Base-by-base conservation (phyloP, 345 rosid genomes). In the Alliaria petiolata region DNA sequence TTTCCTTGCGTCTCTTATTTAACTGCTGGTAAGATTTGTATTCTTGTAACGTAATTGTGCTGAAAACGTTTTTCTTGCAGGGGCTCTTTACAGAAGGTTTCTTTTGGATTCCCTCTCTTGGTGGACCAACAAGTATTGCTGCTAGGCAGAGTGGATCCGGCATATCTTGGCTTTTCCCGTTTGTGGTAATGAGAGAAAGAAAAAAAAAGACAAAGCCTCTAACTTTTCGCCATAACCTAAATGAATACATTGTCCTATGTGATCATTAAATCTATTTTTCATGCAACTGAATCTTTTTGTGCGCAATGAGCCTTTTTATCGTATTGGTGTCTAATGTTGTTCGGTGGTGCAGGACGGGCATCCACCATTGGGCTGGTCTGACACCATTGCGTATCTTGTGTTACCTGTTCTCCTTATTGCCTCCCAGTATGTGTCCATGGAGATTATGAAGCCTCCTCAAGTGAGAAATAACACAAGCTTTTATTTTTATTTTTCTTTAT, bases 381-480 rank as follows among this genome's bases (percentile, higher is more conserved):
- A 95, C 75, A 95, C 99, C 47, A 82, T 82, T 5, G 99, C 99
- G 64, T 95, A 95, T 84, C 91, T 95, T 74, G 99, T 95, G 79
- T 84, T 95, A 68, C 99, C 99, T 55, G 90, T 95, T 67, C 96
- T 91, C 28, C 97, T 95, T 50, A 85, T 95, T 49, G 83, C 39
- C 75, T 91, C 97, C 38, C 99, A 95, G 63, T 95, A 78, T 62
- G 87, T 87, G 38, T 95, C 99, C 4, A 95, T 95, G 99, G 99
- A 95, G 83, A 78, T 95, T 65, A 95, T 95, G 99, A 95, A 95
- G 80, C 96, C 99, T 70, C 96, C 99, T 67, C 97, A 95, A 89
- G 99, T 89, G 60, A 79, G 87, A 78, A 52, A 62, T 33, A 59
- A 6, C 46, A 16, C 14, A 62, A 57, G 53, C 68, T 59, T 70